Conservation (phyloP, 306 rosid genomes). For the Parietaria judaica region DNA sequence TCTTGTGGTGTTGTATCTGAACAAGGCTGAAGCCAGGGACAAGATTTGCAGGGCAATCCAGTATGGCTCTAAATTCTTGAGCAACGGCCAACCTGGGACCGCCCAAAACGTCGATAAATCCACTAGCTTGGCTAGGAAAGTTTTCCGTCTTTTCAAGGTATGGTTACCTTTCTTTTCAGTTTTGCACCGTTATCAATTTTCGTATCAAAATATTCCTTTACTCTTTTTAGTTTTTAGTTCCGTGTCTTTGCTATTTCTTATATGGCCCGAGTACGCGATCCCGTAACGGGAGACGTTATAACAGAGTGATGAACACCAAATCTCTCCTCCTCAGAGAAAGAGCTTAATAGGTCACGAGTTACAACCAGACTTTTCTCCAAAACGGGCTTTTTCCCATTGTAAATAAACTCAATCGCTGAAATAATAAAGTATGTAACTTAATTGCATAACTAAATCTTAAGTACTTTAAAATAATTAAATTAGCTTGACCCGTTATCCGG, state of each 20-base stretch:
- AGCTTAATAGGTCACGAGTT: too few species aligned
- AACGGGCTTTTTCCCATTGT: too few species aligned
- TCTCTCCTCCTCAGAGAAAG: too few species aligned
- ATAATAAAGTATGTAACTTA: too few species aligned
- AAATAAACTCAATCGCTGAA: too few species aligned
- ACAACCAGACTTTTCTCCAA: too few species aligned
- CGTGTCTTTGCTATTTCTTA: background rate
- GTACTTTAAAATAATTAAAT: too few species aligned
- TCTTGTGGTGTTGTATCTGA: constrained; percentile 71
- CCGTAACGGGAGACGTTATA: too few species aligned
- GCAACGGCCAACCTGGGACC: constrained; percentile 85
- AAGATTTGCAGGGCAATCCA: constrained; percentile 97
- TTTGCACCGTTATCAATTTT: background rate
- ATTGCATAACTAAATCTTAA: too few species aligned
- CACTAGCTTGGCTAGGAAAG: constrained; percentile 95
- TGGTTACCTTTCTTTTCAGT: constrained; percentile 5
- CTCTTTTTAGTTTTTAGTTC: background rate
- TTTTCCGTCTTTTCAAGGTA: constrained; percentile 95
- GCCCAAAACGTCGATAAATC: constrained; percentile 90
- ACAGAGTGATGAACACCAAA: too few species aligned
- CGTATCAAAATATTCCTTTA: background rate
- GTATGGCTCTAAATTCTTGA: constrained; percentile 91
- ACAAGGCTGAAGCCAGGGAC: constrained; percentile 98
- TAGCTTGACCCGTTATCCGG: too few species aligned
- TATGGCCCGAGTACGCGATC: too few species aligned